These are phyloP conservation scores for Liquidambar formosana DNA, from an alignment of 164 flowering plant species.

Conservation along the genomic window DNA sequence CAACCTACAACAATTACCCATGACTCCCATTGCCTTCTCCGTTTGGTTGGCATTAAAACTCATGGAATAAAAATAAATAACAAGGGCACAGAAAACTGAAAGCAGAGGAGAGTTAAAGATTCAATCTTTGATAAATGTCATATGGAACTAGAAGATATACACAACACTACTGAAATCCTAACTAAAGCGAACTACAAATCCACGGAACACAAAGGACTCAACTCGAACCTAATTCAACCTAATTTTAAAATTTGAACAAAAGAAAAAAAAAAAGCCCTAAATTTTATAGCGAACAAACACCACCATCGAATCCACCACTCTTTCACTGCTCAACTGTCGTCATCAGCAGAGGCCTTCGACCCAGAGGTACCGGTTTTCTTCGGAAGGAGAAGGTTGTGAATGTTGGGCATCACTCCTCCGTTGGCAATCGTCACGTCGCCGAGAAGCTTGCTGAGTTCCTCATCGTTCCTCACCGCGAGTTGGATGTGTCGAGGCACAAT, in stretches of 20 bases:
- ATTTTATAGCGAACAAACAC: background rate
- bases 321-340: constrained; percentile 8
- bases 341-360: constrained; percentile 33
- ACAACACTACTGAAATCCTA: background rate
- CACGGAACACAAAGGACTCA: background rate
- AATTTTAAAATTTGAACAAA: too few species aligned
- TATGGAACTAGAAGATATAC: constrained; percentile 3
- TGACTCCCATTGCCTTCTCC: too few species aligned
- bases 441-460: constrained; percentile 79
- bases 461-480: constrained; percentile 81
- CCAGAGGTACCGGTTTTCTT: constrained; percentile 48
- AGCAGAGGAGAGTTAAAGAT: too few species aligned
- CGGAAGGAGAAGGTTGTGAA: constrained; percentile 76
- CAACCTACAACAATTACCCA: too few species aligned
- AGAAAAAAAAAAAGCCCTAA: background rate
- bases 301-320: background rate
- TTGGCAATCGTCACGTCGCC: constrained; percentile 88
- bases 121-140: too few species aligned
- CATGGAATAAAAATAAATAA: too few species aligned
- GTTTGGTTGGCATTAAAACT: too few species aligned
- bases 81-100: too few species aligned
- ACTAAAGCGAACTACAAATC: background rate
- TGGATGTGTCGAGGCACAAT: constrained; percentile 79
- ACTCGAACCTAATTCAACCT: background rate
- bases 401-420: constrained; percentile 94